phyloP scores from a whole-genome alignment of 2,329 filamentous ascomycete species.

The Fusarium guadeloupense region DNA sequence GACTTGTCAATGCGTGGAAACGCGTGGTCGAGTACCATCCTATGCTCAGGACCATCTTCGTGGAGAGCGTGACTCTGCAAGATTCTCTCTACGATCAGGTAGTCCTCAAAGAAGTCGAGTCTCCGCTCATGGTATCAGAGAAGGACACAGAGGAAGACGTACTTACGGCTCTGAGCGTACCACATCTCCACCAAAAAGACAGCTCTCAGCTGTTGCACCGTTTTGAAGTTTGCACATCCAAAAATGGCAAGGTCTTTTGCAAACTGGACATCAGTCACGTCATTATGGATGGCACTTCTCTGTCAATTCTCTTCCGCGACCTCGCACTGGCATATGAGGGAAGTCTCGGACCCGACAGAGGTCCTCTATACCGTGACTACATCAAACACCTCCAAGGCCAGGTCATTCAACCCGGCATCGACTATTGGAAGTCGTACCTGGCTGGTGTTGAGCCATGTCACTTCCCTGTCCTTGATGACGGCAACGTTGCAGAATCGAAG shows the following conservation, averaged over 20 bases:
- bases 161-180: slow-evolving; percentile 2
- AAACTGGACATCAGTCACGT: slow-evolving; percentile 36
- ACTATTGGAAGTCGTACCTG: slow-evolving; percentile 31
- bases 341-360: neutral
- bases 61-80: slow-evolving; percentile 54
- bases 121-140: slow-evolving; percentile 10
- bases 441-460: slow-evolving; percentile 27
- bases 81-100: slow-evolving; percentile 59
- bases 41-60: slow-evolving; percentile 58
- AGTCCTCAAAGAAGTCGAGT: slow-evolving; percentile 46
- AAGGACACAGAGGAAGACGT: slow-evolving; percentile 21
- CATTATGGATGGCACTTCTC: slow-evolving; percentile 36
- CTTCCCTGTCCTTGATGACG: slow-evolving; percentile 32
- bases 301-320: slow-evolving; percentile 36
- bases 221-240: slow-evolving; percentile 32
- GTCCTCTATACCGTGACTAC: slow-evolving; percentile 31
- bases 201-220: slow-evolving; percentile 14
- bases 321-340: slow-evolving; percentile 25
- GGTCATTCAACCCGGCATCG: neutral
- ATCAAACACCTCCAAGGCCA: slow-evolving; percentile 21
- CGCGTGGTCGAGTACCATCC: slow-evolving; percentile 54
- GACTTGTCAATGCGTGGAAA: slow-evolving; percentile 48
- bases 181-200: slow-evolving; percentile 4
- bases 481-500: slow-evolving; percentile 1
- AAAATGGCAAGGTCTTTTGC: slow-evolving; percentile 36